phyloP scores from a whole-genome alignment of 371 early-diverging fungal species.

The Sporodiniella umbellata region DNA sequence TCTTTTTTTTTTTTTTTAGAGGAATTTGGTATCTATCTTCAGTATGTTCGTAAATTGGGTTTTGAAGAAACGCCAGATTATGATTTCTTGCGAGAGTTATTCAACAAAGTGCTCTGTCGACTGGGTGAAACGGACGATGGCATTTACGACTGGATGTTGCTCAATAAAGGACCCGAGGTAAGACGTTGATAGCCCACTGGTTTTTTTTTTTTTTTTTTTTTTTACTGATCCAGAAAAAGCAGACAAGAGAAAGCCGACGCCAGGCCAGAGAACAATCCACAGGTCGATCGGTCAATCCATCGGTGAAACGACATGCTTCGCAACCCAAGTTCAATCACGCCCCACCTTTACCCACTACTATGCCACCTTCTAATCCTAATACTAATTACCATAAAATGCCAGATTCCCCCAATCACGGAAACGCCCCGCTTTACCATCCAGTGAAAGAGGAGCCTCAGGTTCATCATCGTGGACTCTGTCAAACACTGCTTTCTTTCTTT shows the following conservation, averaged over 20 bases:
- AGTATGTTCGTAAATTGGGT: conserved; percentile 89
- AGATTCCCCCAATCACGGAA: conserved; percentile 10
- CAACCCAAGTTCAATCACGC: conserved; percentile 17
- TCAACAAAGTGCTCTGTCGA: conserved; percentile 79
- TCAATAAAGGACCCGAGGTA: conserved; percentile 61
- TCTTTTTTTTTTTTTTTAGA: conserved; percentile 30
- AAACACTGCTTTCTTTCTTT: conserved; percentile 20
- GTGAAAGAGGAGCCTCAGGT: conserved; percentile 6
- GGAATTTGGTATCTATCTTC: conserved; percentile 90
- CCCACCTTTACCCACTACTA: conserved; percentile 15
- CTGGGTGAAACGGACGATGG: conserved; percentile 83
- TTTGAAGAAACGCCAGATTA: conserved; percentile 99
- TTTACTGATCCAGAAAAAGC: too few species aligned
- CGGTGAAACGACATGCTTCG: conserved; percentile 23
- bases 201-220: conserved; percentile 8
- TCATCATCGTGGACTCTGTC: conserved; percentile 23
- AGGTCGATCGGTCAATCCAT: conserved; percentile 14
- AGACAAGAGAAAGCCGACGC: conserved; percentile 23
- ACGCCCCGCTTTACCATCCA: conserved; percentile 4
- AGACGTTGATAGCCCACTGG: conserved; percentile 4
- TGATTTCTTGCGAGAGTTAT: conserved; percentile 81
- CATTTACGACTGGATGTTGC: conserved; percentile 92
- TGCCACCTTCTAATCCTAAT: background rate
- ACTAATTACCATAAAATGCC: conserved; percentile 20
- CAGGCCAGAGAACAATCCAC: conserved; percentile 20